Evolutionary conservation across 495 filamentous ascomycete species (phyloP).

Genomic region (Penicillium daleae): DNA sequence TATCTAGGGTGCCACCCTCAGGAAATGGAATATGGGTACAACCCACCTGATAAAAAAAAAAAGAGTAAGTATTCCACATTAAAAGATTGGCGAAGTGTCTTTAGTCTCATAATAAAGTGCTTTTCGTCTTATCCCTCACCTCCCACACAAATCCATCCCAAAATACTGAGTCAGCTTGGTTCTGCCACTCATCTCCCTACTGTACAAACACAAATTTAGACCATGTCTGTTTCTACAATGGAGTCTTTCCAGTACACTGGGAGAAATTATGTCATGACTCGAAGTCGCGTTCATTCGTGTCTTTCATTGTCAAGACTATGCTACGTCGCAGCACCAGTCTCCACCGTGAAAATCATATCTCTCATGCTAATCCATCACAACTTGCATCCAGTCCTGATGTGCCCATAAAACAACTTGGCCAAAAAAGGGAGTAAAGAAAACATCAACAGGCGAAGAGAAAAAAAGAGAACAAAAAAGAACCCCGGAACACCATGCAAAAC

Average conservation of each 20-base stretch:
- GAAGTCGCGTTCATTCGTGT: slow-evolving; percentile 26
- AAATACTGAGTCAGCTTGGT: neutral
- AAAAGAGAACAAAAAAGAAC: slow-evolving; percentile 15
- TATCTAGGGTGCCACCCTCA: neutral
- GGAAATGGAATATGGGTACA: neutral
- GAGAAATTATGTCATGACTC: slow-evolving; percentile 2
- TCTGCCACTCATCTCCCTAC: neutral
- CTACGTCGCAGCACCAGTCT: neutral
- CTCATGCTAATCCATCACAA: slow-evolving; percentile 14
- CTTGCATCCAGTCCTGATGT: slow-evolving; percentile 12
- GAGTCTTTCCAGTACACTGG: neutral
- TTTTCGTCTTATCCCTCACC: neutral
- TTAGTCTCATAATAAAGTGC: too few species aligned
- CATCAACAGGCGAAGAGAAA: slow-evolving; percentile 11
- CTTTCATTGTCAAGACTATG: slow-evolving; percentile 16
- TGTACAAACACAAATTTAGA: neutral
- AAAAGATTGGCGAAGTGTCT: too few species aligned
- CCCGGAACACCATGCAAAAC: slow-evolving; percentile 34
- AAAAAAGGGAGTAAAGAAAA: slow-evolving; percentile 13
- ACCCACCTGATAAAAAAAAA: neutral
- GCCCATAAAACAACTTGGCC: neutral
- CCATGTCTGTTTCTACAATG: neutral
- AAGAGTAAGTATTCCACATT: too few species aligned
- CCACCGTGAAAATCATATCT: slow-evolving; percentile 13
- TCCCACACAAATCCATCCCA: neutral